Conservation (phyloP, 2,329 filamentous ascomycete species). For the Geosmithia putterillii region DNA sequence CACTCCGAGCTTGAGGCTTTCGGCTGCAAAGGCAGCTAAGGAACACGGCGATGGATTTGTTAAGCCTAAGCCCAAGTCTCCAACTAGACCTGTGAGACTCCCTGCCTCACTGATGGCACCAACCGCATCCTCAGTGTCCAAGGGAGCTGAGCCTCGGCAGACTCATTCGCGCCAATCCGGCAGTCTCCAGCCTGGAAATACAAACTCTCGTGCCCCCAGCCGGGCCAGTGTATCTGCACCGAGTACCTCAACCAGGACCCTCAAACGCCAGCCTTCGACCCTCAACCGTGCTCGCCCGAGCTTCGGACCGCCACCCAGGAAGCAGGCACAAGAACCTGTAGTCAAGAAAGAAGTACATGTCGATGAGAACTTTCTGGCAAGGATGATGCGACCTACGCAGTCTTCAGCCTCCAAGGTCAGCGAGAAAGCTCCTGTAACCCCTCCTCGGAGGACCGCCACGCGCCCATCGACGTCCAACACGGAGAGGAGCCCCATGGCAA, state of each 20-base stretch:
- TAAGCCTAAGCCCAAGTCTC: slow-evolving; percentile 54
- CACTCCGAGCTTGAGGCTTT: slow-evolving; percentile 27
- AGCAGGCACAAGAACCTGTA: slow-evolving; percentile 29
- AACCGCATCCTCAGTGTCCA: slow-evolving; percentile 57
- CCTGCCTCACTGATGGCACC: slow-evolving; percentile 57
- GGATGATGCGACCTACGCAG: slow-evolving; percentile 70
- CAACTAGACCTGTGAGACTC: slow-evolving; percentile 54
- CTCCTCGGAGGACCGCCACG: slow-evolving; percentile 25
- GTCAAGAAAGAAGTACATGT: slow-evolving; percentile 40
- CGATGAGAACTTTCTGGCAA: slow-evolving; percentile 62
- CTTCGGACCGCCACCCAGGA: slow-evolving; percentile 47
- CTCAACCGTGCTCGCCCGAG: slow-evolving; percentile 33
- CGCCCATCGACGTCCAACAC: slow-evolving; percentile 10
- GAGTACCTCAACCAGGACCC: slow-evolving; percentile 11
- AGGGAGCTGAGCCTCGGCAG: slow-evolving; percentile 19
- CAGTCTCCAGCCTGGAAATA: slow-evolving; percentile 18
- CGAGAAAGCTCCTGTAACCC: slow-evolving; percentile 44
- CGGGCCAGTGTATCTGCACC: slow-evolving; percentile 26
- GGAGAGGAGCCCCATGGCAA: slow-evolving; percentile 8
- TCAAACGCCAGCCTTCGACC: slow-evolving; percentile 33
- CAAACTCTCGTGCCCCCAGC: slow-evolving; percentile 29
- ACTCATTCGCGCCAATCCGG: slow-evolving; percentile 14
- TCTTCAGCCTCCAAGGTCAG: slow-evolving; percentile 54
- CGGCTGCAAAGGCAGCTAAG: slow-evolving; percentile 25
- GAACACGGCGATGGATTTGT: slow-evolving; percentile 28